A percentile compares a stretch with the other conserved stretches of the same genome.
These are phyloP conservation scores for Nakazawaea anatomiae DNA, from an alignment of 805 yeast species.

Conservation along the genomic window DNA sequence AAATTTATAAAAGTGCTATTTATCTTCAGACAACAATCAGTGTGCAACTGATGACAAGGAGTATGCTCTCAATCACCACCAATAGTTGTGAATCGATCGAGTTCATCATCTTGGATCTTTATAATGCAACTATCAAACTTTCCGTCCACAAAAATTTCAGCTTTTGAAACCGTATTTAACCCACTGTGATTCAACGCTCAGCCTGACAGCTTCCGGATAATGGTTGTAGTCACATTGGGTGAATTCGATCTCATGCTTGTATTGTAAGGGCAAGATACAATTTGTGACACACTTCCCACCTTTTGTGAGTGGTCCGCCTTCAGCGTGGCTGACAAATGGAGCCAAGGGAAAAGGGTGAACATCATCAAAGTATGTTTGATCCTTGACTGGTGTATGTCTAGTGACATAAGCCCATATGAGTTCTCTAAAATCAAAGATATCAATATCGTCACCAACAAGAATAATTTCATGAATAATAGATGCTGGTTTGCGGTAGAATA, in stretches of 20 bases:
- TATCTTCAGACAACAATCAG: too few species aligned
- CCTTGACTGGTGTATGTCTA: conserved; percentile 21
- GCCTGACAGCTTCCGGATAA: conserved; percentile 5
- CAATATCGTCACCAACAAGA: conserved; percentile 22
- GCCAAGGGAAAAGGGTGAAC: conserved; percentile 18
- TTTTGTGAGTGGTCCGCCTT: conserved; percentile 10
- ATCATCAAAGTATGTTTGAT: conserved; percentile 16
- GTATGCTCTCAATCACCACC: too few species aligned
- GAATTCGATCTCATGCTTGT: conserved; percentile 14
- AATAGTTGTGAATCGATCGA: too few species aligned
- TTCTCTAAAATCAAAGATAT: conserved; percentile 20
- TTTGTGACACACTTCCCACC: conserved; percentile 23
- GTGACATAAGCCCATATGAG: conserved; percentile 23
- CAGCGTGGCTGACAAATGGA: conserved; percentile 18
- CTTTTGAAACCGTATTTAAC: background rate
- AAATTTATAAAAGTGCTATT: too few species aligned
- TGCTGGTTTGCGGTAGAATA: conserved; percentile 14
- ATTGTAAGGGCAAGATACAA: conserved; percentile 19
- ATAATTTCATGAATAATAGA: conserved; percentile 20
- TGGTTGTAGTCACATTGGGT: conserved; percentile 17
- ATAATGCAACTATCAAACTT: too few species aligned
- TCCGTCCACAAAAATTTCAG: too few species aligned
- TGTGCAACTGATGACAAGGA: too few species aligned
- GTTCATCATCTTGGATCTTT: too few species aligned
- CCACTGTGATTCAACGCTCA: background rate